Conservation (phyloP, 2,329 filamentous ascomycete species). For the Alternaria triticimaculans region DNA sequence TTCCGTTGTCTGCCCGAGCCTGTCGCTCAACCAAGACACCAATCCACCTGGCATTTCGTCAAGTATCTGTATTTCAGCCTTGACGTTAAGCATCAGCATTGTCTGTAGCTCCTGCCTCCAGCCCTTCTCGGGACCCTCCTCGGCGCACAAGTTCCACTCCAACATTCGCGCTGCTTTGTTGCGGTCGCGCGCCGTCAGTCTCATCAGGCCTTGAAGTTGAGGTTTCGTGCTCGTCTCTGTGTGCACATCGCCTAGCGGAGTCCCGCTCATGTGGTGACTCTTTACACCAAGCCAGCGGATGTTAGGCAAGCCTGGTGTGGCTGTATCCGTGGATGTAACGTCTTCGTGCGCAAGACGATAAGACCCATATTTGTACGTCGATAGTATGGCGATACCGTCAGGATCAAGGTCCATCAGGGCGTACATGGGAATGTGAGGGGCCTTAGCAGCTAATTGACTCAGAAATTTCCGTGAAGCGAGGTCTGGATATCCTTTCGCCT, state of each 20-base stretch:
- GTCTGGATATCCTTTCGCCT: conserved; percentile 86
- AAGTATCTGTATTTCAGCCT: conserved; percentile 78
- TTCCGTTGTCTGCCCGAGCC: conserved; percentile 23
- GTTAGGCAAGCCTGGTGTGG: conserved; percentile 50
- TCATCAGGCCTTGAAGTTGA: conserved; percentile 53
- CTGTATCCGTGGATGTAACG: conserved; percentile 47
- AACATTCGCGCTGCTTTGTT: conserved; percentile 64
- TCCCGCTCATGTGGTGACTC: conserved; percentile 39
- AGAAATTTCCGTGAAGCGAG: conserved; percentile 72
- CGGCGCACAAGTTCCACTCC: conserved; percentile 46
- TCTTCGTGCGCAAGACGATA: conserved; percentile 66
- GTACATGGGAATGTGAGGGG: conserved; percentile 59
- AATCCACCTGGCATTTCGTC: conserved; percentile 53
- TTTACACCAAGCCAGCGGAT: conserved; percentile 72
- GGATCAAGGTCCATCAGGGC: conserved; percentile 78
- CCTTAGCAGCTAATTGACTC: conserved; percentile 49
- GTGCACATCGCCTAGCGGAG: conserved; percentile 17
- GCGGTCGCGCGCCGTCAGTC: conserved; percentile 64
- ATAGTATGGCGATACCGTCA: conserved; percentile 75
- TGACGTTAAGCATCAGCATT: conserved; percentile 76
- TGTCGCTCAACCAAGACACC: conserved; percentile 36
- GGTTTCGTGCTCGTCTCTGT: conserved; percentile 13
- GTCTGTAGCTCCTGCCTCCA: conserved; percentile 67
- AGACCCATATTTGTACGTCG: conserved; percentile 77
- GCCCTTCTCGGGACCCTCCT: conserved; percentile 45